Evolutionary conservation across 2,329 filamentous ascomycete species (phyloP).

Genomic region (Capronia americana): DNA sequence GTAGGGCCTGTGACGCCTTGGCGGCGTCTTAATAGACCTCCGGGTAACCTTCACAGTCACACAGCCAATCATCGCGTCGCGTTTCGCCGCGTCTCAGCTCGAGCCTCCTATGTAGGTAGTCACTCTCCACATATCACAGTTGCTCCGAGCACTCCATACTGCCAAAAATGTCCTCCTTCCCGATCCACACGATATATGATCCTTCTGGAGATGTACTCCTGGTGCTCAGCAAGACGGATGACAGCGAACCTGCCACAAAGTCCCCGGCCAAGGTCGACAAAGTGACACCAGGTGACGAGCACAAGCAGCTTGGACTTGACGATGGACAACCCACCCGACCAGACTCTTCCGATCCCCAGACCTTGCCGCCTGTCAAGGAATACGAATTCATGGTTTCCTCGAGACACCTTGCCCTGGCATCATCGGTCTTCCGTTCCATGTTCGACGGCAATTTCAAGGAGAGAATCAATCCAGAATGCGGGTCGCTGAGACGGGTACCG

Average conservation of each 20-base stretch:
- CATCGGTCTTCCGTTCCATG: constrained; percentile 17
- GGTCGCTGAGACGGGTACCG: not conserved
- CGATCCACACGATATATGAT: not conserved
- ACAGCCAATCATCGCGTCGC: too few relatives aligned
- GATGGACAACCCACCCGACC: not conserved
- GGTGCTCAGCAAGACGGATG: not conserved
- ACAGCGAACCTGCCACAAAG: not conserved
- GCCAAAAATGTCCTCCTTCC: not conserved
- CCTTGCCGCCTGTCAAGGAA: not conserved
- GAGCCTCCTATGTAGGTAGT: too few relatives aligned
- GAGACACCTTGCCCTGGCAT: constrained; percentile 17
- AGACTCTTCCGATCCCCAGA: not conserved
- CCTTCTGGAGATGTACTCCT: not conserved
- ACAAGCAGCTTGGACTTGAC: not conserved
- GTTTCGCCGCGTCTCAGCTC: not conserved
- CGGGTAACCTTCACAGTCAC: too few relatives aligned
- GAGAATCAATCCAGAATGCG: not conserved
- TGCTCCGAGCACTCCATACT: too few relatives aligned
- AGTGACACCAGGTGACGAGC: not conserved
- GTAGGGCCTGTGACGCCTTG: too few relatives aligned
- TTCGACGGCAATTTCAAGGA: constrained; percentile 15
- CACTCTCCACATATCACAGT: too few relatives aligned
- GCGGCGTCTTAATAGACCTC: too few relatives aligned
- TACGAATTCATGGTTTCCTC: not conserved
- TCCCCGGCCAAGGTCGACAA: not conserved